Percentiles rank a stretch among this genome's conserved stretches.
Evolutionary conservation across 495 filamentous ascomycete species (phyloP).

Genomic region (Hypoxylon intermedium): DNA sequence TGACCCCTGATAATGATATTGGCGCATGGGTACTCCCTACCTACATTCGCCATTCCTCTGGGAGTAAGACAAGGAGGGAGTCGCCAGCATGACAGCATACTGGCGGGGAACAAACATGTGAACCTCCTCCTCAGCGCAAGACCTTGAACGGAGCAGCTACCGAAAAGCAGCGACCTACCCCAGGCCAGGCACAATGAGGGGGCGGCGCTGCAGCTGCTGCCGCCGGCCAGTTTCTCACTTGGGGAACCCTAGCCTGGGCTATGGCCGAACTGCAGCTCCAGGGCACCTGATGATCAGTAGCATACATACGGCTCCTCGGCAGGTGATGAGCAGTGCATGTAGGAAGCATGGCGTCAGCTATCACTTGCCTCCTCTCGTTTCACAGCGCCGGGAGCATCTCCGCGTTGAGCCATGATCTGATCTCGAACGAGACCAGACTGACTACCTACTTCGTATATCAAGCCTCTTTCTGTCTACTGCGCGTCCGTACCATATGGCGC

Average conservation of each 20-base stretch:
- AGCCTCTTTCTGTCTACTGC: neutral
- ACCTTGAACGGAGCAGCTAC: conserved; percentile 1
- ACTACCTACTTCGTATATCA: too few species aligned
- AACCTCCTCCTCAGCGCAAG: neutral
- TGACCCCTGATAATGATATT: neutral
- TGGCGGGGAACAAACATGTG: neutral
- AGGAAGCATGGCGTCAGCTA: conserved; percentile 27
- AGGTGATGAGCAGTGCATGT: conserved; percentile 10
- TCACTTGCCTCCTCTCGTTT: conserved; percentile 15
- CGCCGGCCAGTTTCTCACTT: neutral
- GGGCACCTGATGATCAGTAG: conserved; percentile 15
- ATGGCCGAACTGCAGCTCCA: neutral
- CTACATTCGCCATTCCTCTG: neutral
- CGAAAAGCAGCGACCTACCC: conserved; percentile 3
- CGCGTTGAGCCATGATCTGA: conserved; percentile 20
- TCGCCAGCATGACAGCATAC: conserved; percentile 2
- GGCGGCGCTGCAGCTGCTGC: neutral
- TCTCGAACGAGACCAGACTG: conserved; percentile 3
- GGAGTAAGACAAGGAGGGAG: neutral
- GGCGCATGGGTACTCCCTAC: neutral
- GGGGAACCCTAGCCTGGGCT: neutral
- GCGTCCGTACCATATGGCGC: neutral
- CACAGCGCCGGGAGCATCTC: conserved; percentile 21
- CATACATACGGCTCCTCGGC: conserved; percentile 9
- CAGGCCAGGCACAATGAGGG: neutral